Evolutionary conservation across 306 rosid species (phyloP).

Genomic region (Medicago ruthenica): DNA sequence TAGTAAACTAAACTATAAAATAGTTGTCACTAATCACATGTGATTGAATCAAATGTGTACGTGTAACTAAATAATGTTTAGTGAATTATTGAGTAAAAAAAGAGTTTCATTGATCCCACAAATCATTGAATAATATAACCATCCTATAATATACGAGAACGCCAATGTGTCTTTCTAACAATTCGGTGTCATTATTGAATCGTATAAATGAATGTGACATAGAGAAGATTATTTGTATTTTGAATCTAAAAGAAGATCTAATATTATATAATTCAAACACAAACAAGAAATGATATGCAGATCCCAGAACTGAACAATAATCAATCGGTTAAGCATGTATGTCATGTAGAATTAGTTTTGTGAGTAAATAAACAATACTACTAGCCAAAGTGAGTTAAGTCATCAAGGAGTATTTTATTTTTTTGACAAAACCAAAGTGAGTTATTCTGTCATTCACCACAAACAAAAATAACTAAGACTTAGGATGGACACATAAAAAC

Average conservation of each 20-base stretch:
- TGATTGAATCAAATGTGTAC: too few species aligned
- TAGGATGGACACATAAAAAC: conserved; percentile 3
- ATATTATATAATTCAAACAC: conserved; percentile 20
- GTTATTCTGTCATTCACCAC: neutral
- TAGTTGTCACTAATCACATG: too few species aligned
- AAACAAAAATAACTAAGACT: neutral
- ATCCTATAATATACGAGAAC: neutral
- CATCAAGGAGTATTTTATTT: too few species aligned
- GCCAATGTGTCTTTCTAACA: neutral
- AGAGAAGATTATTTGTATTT: conserved; percentile 15
- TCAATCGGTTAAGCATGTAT: too few species aligned
- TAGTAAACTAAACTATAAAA: too few species aligned
- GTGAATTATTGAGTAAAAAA: neutral
- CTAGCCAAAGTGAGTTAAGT: neutral
- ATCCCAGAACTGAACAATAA: neutral
- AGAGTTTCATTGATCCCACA: neutral
- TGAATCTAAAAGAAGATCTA: conserved; percentile 15
- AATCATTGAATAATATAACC: neutral
- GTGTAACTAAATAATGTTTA: neutral
- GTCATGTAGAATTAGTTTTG: too few species aligned
- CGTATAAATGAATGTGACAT: conserved; percentile 23
- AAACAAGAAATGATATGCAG: neutral
- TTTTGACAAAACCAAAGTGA: too few species aligned
- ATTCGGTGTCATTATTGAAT: neutral
- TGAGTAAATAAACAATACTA: neutral